phyloP scores from a whole-genome alignment of 768 basidiomycete genomes.

The Rhodocollybia butyracea region DNA sequence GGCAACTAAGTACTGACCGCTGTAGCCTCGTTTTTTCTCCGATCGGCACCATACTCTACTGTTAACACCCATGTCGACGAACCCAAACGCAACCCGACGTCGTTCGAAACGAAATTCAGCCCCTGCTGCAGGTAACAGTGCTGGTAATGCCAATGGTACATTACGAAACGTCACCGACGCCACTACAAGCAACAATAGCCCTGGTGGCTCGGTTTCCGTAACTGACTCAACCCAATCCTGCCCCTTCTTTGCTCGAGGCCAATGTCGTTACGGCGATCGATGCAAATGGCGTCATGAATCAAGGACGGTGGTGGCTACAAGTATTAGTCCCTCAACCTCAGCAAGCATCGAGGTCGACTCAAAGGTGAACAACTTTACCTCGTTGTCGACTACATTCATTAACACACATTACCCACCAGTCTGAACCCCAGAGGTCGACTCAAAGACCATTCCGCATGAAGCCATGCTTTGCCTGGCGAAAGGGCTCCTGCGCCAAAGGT shows the following conservation, averaged over 20 bases:
- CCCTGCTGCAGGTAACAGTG: not conserved
- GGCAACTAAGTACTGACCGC: not conserved
- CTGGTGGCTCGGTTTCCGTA: not conserved
- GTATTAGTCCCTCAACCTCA: not conserved
- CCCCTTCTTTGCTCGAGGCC: slow-evolving; percentile 3
- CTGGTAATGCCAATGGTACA: not conserved
- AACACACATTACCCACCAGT: not conserved
- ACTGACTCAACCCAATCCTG: not conserved
- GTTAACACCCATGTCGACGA: not conserved
- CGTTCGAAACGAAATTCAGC: not conserved
- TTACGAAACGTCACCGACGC: not conserved
- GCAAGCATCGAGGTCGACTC: not conserved
- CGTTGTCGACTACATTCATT: not conserved
- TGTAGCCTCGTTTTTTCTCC: not conserved
- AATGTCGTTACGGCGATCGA: slow-evolving; percentile 6
- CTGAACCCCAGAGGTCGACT: not conserved
- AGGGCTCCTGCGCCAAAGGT: slow-evolving; percentile 34
- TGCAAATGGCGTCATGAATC: slow-evolving; percentile 2
- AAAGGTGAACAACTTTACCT: not conserved
- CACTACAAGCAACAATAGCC: not conserved
- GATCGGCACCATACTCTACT: not conserved
- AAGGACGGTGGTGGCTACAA: not conserved
- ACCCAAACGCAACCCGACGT: not conserved
- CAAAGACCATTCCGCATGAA: not conserved
- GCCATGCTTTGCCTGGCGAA: slow-evolving; percentile 24